phyloP scores from a whole-genome alignment of 176 grass and related monocot species.

The Aegilops tauschii region DNA sequence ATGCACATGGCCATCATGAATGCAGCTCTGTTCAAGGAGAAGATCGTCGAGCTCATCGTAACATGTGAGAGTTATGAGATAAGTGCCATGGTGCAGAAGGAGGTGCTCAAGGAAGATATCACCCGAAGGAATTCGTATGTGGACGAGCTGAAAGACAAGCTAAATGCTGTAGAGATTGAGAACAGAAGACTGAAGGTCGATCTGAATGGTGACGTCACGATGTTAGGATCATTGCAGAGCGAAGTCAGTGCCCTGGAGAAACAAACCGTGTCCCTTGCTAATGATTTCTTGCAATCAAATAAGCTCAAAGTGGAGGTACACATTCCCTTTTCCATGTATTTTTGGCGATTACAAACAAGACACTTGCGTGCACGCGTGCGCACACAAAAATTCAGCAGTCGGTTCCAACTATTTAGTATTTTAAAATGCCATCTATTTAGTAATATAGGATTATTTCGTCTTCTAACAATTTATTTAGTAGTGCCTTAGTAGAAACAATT shows the following conservation, averaged over 20 bases:
- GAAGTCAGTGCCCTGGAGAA: slow-evolving; percentile 67
- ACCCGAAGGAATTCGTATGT: slow-evolving; percentile 66
- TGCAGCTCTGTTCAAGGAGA: slow-evolving; percentile 76
- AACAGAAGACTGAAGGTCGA: slow-evolving; percentile 79
- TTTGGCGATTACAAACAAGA: not conserved
- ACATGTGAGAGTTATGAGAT: slow-evolving; percentile 88
- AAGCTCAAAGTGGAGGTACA: slow-evolving; percentile 64
- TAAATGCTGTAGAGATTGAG: slow-evolving; percentile 68
- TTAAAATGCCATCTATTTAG: not conserved
- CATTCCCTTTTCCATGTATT: slow-evolving; percentile 3
- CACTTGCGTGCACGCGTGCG: not conserved
- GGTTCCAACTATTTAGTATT: not conserved
- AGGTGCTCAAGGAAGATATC: slow-evolving; percentile 88
- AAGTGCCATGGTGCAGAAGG: slow-evolving; percentile 68
- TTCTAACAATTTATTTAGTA: slow-evolving; percentile 9
- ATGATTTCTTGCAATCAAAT: slow-evolving; percentile 42
- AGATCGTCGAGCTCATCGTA: slow-evolving; percentile 70
- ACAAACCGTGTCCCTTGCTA: slow-evolving; percentile 56
- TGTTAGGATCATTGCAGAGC: slow-evolving; percentile 60
- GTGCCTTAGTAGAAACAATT: not conserved
- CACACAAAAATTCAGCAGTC: not conserved
- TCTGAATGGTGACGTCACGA: slow-evolving; percentile 57
- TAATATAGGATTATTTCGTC: not conserved
- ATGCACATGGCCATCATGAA: slow-evolving; percentile 70
- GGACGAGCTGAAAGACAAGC: slow-evolving; percentile 73